Evolutionary conservation across 2,329 filamentous ascomycete genomes (phyloP), one percentile per base, ranked within the genome.

Genomic region (Fusarium sp.): DNA sequence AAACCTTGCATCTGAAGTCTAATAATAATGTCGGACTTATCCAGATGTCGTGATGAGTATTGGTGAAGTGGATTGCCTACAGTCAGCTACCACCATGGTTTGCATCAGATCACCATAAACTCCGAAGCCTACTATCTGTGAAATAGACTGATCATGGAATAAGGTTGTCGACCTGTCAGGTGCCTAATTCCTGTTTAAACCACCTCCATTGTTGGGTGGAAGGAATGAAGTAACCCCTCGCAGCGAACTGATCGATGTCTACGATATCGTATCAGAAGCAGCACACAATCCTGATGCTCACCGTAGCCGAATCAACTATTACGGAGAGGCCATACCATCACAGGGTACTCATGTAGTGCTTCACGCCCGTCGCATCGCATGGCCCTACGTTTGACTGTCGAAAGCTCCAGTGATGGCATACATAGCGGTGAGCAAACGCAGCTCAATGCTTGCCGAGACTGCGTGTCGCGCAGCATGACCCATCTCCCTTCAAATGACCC

Each of bases 361-460:
- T 41, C 21, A 47, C 42, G 38, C 39, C 33, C 35, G 63, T 60
- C 63, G 31, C 31, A n/a, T 49, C 44, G 35, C 48, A 47, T 61
- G 29, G 10, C 39, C 23, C 42, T 26, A 26, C 44, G 28, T 59
- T 48, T 64, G 52, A 37, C 37, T 38, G 21, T 35, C 28, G 35
- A 15, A 41, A 35, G 37, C 49, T 53, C 52, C 42, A 29, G 49
- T 31, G 48, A 46, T 33, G 42, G 31, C 38, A 26, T 42, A 28
- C 42, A 33, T 62, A 42, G 64, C 64, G 64, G 64, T 66, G 64
- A 66, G 64, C 57, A 67, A 44, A 62, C 52, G 64, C 64, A 52
- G 43, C 44, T 46, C n/a, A 28, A 20, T 41, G 50, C 39, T 29
- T 35, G 49, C 29, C 16, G n/a, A 29, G 57, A 42, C 41, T 52